Evolutionary conservation across 495 filamentous ascomycete species (phyloP).

Genomic region (Neurospora sp.): DNA sequence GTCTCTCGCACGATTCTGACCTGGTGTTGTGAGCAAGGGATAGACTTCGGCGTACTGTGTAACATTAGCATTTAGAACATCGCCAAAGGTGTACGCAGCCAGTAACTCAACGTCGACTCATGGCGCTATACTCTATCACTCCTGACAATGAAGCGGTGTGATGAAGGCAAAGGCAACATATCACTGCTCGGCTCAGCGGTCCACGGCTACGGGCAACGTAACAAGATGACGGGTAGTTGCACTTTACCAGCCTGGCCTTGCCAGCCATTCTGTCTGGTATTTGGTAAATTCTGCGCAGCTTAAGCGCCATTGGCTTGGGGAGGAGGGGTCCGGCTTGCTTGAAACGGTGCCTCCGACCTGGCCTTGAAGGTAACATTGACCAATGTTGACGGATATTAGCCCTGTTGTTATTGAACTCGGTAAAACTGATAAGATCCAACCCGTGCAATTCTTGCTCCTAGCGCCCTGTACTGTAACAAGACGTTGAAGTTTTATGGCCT

Average conservation of each 20-base stretch:
- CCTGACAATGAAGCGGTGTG: neutral
- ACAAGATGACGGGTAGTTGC: neutral
- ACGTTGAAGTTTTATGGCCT: neutral
- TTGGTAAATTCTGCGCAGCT: neutral
- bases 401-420: neutral
- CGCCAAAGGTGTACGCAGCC: conserved; percentile 18
- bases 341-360: neutral
- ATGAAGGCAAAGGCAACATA: neutral
- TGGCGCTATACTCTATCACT: neutral
- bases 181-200: neutral
- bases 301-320: neutral
- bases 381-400: neutral
- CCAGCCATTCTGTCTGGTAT: neutral
- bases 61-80: conserved; percentile 3
- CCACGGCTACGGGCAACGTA: neutral
- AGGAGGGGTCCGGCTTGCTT: neutral
- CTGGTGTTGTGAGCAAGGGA: neutral
- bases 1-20: neutral
- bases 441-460: too few species aligned
- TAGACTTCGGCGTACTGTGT: neutral
- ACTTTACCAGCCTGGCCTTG: neutral
- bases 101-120: conserved; percentile 15
- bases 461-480: neutral
- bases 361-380: neutral
- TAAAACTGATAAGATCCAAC: neutral